Percentiles rank a stretch among this genome's conserved stretches.
phyloP scores from a whole-genome alignment of 805 yeast species.

The Ogataea methylovora region DNA sequence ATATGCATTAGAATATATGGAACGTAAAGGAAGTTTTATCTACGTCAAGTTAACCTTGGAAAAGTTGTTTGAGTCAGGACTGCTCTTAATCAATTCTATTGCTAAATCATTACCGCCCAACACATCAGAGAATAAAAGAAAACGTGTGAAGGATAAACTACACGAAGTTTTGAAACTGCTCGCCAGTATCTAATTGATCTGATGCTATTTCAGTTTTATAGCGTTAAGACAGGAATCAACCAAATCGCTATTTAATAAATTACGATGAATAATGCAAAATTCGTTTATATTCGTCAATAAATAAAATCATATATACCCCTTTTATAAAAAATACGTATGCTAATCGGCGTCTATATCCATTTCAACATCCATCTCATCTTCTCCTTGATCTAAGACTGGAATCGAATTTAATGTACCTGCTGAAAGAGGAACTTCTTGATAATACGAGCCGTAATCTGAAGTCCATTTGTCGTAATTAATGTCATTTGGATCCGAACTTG shows the following conservation, averaged over 20 bases:
- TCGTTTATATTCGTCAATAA: no score
- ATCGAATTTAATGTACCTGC: no score
- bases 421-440: no score
- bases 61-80: slow-evolving; percentile 16
- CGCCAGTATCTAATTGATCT: slow-evolving; percentile 6
- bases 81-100: slow-evolving; percentile 17
- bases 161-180: slow-evolving; percentile 3
- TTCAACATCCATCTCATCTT: slow-evolving; percentile 2
- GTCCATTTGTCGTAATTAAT: slow-evolving; percentile 2
- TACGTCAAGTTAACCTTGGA: slow-evolving; percentile 27
- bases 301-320: no score
- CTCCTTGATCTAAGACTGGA: not conserved
- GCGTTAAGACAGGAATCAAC: no score
- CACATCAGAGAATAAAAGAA: not conserved
- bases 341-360: no score
- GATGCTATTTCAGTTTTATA: no score
- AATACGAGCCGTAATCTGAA: slow-evolving; percentile 8
- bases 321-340: no score
- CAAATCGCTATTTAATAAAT: no score
- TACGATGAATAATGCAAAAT: no score
- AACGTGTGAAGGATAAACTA: no score
- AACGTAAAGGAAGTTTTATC: slow-evolving; percentile 30
- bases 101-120: slow-evolving; percentile 5
- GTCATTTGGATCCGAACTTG: no score
- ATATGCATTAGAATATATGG: slow-evolving; percentile 42